Conservation (phyloP, 164 flowering plant species). For the Annona cherimola region DNA sequence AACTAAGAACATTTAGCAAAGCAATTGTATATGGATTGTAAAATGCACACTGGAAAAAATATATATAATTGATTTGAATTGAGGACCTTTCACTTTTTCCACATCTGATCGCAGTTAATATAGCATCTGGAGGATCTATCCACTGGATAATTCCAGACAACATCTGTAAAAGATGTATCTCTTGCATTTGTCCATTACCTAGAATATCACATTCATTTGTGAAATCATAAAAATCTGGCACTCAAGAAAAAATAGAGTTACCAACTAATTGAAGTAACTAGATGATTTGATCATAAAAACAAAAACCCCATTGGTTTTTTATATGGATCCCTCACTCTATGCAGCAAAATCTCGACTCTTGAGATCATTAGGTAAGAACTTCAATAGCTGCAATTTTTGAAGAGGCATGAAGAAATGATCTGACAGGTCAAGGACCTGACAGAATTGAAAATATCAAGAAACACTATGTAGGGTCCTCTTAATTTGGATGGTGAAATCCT, state of each 20-base stretch:
- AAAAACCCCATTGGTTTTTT: no score
- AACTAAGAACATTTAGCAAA: constrained; percentile 18
- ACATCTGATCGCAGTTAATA: constrained; percentile 50
- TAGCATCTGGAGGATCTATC: constrained; percentile 80
- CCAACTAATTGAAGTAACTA: neutral
- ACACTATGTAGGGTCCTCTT: no score
- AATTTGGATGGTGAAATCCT: no score
- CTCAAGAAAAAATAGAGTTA: neutral
- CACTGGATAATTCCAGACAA: constrained; percentile 72
- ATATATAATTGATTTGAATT: constrained; percentile 4
- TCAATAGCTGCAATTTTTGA: no score
- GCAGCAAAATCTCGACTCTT: no score
- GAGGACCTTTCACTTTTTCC: constrained; percentile 91
- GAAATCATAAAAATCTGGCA: neutral
- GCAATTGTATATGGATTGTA: neutral
- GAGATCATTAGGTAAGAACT: no score
- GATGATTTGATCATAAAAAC: no score
- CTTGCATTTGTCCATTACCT: constrained; percentile 64
- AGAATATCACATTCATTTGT: constrained; percentile 12
- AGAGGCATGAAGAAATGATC: no score
- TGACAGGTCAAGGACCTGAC: no score
- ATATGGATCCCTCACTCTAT: no score
- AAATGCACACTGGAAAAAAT: neutral
- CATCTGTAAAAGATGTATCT: constrained; percentile 65
- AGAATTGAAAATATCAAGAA: no score